Evolutionary conservation across 1,284 basidiomycete species (phyloP).

Genomic region (Testicularia cyperi): DNA sequence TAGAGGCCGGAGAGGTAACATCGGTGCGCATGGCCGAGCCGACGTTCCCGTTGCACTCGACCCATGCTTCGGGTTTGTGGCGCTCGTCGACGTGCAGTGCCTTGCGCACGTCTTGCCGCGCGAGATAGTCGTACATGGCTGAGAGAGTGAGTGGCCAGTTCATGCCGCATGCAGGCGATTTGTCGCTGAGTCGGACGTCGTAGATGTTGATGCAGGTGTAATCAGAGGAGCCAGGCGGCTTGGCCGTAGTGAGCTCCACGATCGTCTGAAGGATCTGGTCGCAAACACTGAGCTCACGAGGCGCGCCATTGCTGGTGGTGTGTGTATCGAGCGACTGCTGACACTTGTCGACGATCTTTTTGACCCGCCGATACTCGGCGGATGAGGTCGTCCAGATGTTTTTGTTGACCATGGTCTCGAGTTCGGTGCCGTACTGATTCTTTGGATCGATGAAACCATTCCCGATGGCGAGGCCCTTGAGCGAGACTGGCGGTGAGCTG

Average conservation of each 20-base stretch:
- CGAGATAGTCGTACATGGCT: conserved; percentile 75
- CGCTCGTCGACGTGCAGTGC: conserved; percentile 75
- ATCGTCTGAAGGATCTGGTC: conserved; percentile 70
- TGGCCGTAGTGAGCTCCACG: conserved; percentile 64
- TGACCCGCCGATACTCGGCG: conserved; percentile 62
- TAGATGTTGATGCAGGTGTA: conserved; percentile 89
- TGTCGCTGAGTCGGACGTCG: conserved; percentile 84
- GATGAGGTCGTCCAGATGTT: conserved; percentile 75
- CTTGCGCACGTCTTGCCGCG: conserved; percentile 76
- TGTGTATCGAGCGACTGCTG: conserved; percentile 63
- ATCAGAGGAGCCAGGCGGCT: conserved; percentile 7
- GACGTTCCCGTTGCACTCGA: conserved; percentile 78
- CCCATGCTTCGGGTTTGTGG: conserved; percentile 78
- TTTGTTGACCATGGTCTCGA: conserved; percentile 81
- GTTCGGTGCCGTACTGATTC: conserved; percentile 83
- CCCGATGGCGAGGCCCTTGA: conserved; percentile 85
- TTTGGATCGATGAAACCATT: conserved; percentile 95
- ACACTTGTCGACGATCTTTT: conserved; percentile 69
- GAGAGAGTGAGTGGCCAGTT: conserved; percentile 93
- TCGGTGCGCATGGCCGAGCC: conserved; percentile 66
- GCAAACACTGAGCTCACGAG: conserved; percentile 71
- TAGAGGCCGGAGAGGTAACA: conserved; percentile 69
- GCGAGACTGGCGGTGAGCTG: conserved; percentile 64
- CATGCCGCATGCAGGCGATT: conserved; percentile 87
- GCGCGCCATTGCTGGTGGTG: conserved; percentile 55